Conservation (phyloP, 179 eudicot species). For the Actinidia arguta region DNA sequence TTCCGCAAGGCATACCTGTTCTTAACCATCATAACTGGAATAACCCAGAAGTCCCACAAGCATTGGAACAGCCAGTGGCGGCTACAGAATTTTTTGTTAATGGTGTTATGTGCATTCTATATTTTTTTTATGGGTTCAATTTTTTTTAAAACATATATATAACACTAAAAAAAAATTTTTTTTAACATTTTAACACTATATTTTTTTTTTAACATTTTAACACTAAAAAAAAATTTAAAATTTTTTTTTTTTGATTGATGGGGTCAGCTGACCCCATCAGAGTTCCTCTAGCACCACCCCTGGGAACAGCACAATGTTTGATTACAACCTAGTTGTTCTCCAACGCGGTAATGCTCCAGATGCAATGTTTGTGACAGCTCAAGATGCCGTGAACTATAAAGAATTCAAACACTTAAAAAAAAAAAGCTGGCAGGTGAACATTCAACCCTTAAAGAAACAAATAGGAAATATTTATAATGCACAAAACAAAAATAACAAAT, state of each 20-base stretch:
- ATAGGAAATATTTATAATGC: not conserved
- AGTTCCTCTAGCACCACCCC: too few relatives aligned
- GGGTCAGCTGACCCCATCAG: too few relatives aligned
- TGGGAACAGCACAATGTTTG: constrained; percentile 84
- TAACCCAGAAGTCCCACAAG: constrained; percentile 87
- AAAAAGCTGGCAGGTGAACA: not conserved
- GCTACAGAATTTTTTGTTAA: too few relatives aligned
- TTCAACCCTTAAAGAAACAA: not conserved
- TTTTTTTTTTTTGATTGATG: too few relatives aligned
- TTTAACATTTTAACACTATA: too few relatives aligned
- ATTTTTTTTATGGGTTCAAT: too few relatives aligned
- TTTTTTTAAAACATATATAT: too few relatives aligned
- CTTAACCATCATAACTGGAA: constrained; percentile 90
- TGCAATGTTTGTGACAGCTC: constrained; percentile 95
- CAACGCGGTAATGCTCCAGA: constrained; percentile 69
- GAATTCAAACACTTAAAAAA: not conserved
- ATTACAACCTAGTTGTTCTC: constrained; percentile 88
- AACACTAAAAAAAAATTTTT: too few relatives aligned
- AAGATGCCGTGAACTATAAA: constrained; percentile 77
- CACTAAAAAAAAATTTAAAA: too few relatives aligned
- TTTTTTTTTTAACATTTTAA: too few relatives aligned
- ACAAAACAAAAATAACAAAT: not conserved
- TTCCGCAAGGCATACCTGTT: constrained; percentile 58
- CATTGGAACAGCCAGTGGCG: constrained; percentile 91
- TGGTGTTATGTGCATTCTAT: too few relatives aligned